phyloP scores from a whole-genome alignment of 192 early-diverging fungal species.

The Pilobolus umbonatus region DNA sequence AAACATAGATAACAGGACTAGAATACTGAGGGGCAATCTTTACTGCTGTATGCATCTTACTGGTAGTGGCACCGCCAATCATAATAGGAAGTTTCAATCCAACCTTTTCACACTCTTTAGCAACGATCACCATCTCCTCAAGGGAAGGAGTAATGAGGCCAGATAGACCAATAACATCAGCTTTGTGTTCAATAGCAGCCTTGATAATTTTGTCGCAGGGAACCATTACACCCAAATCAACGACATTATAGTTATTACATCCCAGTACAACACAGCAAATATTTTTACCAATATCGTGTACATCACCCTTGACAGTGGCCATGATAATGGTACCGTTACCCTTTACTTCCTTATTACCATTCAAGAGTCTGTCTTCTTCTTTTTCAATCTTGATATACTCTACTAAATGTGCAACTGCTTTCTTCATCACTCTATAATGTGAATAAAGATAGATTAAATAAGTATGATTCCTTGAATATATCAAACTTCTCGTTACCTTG shows the following conservation, averaged over 20 bases:
- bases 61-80: conserved; percentile 94
- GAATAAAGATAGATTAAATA: neutral
- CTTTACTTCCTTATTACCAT: conserved; percentile 45
- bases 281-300: conserved; percentile 98
- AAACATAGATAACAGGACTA: conserved; percentile 74
- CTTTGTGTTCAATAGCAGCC: conserved; percentile 81
- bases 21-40: conserved; percentile 91
- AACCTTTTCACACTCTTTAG: conserved; percentile 85
- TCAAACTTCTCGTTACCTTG: conserved; percentile 46
- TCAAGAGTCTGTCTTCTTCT: conserved; percentile 59
- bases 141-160: conserved; percentile 94
- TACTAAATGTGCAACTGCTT: conserved; percentile 93
- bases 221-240: conserved; percentile 94
- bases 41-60: conserved; percentile 94
- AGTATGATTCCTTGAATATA: neutral
- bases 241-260: conserved; percentile 95
- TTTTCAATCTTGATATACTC: conserved; percentile 93
- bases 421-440: conserved; percentile 84
- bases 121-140: conserved; percentile 96
- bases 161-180: conserved; percentile 89
- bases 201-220: conserved; percentile 92
- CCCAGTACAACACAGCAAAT: conserved; percentile 95
- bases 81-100: conserved; percentile 86
- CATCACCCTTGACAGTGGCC: conserved; percentile 97
- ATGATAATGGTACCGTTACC: conserved; percentile 84